phyloP scores from a whole-genome alignment of 1,284 basidiomycete genomes.

The Ganoderma boninense region DNA sequence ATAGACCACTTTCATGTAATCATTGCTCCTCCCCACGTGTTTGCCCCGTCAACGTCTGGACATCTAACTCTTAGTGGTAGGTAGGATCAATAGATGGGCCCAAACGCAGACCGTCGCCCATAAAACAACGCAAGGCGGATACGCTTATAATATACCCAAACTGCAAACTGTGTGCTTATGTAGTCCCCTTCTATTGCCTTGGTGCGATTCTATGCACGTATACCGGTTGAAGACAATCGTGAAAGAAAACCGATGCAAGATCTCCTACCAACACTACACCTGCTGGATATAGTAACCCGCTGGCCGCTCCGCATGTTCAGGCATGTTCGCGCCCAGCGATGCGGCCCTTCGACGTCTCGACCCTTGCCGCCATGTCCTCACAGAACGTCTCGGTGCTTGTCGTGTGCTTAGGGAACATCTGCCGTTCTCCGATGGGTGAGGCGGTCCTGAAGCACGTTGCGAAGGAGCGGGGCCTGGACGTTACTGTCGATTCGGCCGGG shows the following conservation, averaged over 20 bases:
- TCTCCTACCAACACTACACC: neutral
- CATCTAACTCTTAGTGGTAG: neutral
- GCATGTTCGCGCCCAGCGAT: neutral
- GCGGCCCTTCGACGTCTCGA: neutral
- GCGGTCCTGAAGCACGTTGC: slow-evolving; percentile 74
- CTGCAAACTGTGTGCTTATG: neutral
- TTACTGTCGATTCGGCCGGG: slow-evolving; percentile 76
- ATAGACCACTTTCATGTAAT: slow-evolving; percentile 31
- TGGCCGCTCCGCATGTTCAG: neutral
- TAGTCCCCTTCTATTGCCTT: neutral
- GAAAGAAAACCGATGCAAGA: neutral
- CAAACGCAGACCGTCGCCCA: neutral
- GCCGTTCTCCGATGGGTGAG: slow-evolving; percentile 84
- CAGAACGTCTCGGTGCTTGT: slow-evolving; percentile 59
- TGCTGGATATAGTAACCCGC: neutral
- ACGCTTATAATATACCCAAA: neutral
- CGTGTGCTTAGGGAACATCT: slow-evolving; percentile 83
- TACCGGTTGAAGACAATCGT: neutral
- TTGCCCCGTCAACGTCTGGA: neutral
- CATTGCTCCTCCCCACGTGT: neutral
- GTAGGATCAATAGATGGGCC: neutral
- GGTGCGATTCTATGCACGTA: neutral
- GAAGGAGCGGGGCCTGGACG: slow-evolving; percentile 65
- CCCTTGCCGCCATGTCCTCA: slow-evolving; percentile 17
- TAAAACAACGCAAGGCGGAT: neutral